phyloP scores from a whole-genome alignment of 306 rosid species.

The Astragalus membranaceus region DNA sequence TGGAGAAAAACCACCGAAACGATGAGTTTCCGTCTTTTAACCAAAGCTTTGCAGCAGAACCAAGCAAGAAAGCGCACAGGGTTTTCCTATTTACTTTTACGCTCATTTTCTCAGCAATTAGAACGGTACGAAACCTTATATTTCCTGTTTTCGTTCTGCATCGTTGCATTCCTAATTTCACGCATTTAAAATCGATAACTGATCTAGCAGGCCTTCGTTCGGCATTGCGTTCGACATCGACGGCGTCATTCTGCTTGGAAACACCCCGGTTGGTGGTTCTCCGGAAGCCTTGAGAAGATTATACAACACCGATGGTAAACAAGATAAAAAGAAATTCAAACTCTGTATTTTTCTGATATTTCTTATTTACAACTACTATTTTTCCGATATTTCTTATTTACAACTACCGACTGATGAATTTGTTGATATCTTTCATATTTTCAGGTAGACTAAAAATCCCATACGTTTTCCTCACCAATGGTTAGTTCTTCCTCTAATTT shows the following conservation, averaged over 20 bases:
- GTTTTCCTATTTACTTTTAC: slow-evolving; percentile 18
- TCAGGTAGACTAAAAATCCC: slow-evolving; percentile 62
- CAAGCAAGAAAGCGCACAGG: slow-evolving; percentile 15
- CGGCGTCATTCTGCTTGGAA: slow-evolving; percentile 77
- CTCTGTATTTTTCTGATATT: not conserved
- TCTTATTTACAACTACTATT: not conserved
- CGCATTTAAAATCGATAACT: not conserved
- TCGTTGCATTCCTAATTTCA: not conserved
- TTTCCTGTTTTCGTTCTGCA: not conserved
- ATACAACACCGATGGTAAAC: slow-evolving; percentile 47
- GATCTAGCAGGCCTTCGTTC: slow-evolving; percentile 43
- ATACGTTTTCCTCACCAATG: slow-evolving; percentile 77
- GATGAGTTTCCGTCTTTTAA: slow-evolving; percentile 49
- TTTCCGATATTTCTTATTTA: not conserved
- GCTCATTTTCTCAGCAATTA: slow-evolving; percentile 48
- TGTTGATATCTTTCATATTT: slow-evolving; percentile 18
- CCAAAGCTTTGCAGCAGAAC: slow-evolving; percentile 31
- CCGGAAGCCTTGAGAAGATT: slow-evolving; percentile 54
- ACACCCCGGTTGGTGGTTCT: slow-evolving; percentile 74
- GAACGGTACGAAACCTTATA: slow-evolving; percentile 33
- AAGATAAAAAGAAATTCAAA: not conserved
- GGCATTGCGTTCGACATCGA: slow-evolving; percentile 95
- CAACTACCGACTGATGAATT: not conserved
- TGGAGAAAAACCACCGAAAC: not conserved
- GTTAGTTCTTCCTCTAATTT: slow-evolving; percentile 34